Percentiles rank a stretch among this genome's conserved stretches.
phyloP scores from a whole-genome alignment of 2,329 filamentous ascomycete genomes.

The Clarireedia homoeocarpa region DNA sequence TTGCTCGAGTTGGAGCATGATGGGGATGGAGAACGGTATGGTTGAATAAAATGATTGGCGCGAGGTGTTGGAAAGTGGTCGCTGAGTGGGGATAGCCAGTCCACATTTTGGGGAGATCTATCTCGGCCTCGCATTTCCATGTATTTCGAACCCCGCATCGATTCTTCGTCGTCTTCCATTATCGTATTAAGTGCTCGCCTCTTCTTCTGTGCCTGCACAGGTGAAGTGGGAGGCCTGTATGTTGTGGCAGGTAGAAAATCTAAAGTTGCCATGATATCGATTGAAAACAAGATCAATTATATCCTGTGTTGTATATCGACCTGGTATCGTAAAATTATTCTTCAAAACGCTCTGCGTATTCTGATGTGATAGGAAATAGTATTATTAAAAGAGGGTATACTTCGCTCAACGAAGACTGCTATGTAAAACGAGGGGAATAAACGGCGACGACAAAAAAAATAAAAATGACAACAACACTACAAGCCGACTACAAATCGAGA shows the following conservation, averaged over 20 bases:
- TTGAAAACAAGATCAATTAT: constrained; percentile 13
- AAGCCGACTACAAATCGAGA: not conserved
- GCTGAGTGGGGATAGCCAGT: constrained; percentile 36
- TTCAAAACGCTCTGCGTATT: constrained; percentile 25
- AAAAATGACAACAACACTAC: constrained; percentile 3
- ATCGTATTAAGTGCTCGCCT: constrained; percentile 55
- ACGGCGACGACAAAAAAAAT: constrained; percentile 8
- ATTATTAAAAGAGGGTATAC: constrained; percentile 31
- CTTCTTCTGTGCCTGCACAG: constrained; percentile 46
- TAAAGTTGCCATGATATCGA: constrained; percentile 28
- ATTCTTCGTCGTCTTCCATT: constrained; percentile 44
- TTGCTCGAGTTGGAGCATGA: constrained; percentile 48
- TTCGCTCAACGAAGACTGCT: constrained; percentile 32
- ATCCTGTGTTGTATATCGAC: constrained; percentile 14
- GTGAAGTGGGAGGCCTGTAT: constrained; percentile 38
- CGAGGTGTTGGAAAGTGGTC: constrained; percentile 66
- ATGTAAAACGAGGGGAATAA: constrained; percentile 12
- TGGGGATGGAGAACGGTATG: constrained; percentile 46
- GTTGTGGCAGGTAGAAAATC: constrained; percentile 39
- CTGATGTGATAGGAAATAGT: constrained; percentile 13
- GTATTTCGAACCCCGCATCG: constrained; percentile 23
- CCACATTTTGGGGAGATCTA: constrained; percentile 31
- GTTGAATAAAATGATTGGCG: constrained; percentile 56
- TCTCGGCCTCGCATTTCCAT: constrained; percentile 29
- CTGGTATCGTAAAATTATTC: constrained; percentile 16